Percentiles rank a stretch among this genome's conserved stretches.
These are phyloP conservation scores for Aspergillus heteromorphus DNA, from an alignment of 495 filamentous ascomycete species.

Conservation along the genomic window DNA sequence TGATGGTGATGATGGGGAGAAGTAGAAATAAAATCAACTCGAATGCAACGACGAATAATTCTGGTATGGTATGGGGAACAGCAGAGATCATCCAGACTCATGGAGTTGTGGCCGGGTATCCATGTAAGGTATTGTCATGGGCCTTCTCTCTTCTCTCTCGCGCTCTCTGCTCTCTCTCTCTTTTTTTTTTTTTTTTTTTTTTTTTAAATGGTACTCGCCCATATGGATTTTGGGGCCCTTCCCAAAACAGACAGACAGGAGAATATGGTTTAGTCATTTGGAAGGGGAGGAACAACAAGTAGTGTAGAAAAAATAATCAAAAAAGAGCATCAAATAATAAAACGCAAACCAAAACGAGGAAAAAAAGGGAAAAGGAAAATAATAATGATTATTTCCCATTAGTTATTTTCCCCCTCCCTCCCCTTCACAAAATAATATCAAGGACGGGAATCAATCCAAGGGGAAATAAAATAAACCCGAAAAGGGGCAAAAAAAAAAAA, in stretches of 20 bases:
- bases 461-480: not conserved
- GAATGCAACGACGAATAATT: too few relatives aligned
- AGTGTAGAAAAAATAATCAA: conserved; percentile 7
- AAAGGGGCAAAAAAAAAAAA: conserved; percentile 9
- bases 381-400: not conserved
- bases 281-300: not conserved
- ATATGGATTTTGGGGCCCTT: not conserved
- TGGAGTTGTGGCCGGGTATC: not conserved
- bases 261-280: not conserved
- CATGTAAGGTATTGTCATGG: not conserved
- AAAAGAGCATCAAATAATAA: conserved; percentile 1
- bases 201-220: not conserved
- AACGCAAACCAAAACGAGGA: conserved; percentile 3
- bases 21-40: not conserved
- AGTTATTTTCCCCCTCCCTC: not conserved
- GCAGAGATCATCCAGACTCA: conserved; percentile 1
- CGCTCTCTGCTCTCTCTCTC: too few relatives aligned
- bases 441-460: not conserved
- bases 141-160: too few relatives aligned
- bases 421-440: not conserved
- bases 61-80: too few relatives aligned
- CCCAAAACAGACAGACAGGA: not conserved
- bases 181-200: too few relatives aligned
- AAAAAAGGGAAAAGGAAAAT: not conserved
- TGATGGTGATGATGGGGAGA: not conserved